Conservation (phyloP, 768 basidiomycete species). For the Paxillus ammoniavirescens region DNA sequence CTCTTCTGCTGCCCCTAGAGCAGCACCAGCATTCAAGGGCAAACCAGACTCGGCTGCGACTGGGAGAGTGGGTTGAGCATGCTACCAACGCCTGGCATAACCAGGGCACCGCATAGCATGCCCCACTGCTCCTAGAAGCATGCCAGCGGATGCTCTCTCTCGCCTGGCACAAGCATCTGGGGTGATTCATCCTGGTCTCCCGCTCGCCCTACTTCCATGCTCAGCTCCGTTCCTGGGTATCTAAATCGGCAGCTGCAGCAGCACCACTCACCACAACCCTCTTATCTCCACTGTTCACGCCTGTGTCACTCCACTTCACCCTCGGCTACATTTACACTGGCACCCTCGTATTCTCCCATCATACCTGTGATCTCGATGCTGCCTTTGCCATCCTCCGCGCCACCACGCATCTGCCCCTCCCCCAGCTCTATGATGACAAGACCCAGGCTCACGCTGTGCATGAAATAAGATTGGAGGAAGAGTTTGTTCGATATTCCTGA, state of each 20-base stretch:
- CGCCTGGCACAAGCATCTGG: too few species aligned
- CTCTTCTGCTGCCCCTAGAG: too few species aligned
- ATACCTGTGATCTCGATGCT: slow-evolving; percentile 90
- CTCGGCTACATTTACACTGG: slow-evolving; percentile 95
- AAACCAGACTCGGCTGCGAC: too few species aligned
- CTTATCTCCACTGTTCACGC: slow-evolving; percentile 92
- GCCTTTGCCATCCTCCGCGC: too few species aligned
- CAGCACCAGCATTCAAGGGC: too few species aligned
- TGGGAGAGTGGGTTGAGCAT: too few species aligned
- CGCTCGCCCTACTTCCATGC: slow-evolving; percentile 85
- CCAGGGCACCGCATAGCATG: too few species aligned
- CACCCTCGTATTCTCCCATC: slow-evolving; percentile 88
- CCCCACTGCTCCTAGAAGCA: too few species aligned
- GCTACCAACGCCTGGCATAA: too few species aligned
- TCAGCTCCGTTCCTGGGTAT: slow-evolving; percentile 69
- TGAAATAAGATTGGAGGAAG: slow-evolving; percentile 62
- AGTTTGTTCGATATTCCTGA: background rate
- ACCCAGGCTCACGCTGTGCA: slow-evolving; percentile 78
- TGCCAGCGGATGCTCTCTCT: too few species aligned
- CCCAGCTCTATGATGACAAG: slow-evolving; percentile 66
- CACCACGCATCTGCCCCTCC: slow-evolving; percentile 75
- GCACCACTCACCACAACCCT: slow-evolving; percentile 56
- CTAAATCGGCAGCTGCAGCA: slow-evolving; percentile 29
- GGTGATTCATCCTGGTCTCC: slow-evolving; percentile 91
- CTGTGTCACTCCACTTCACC: slow-evolving; percentile 90